These are phyloP conservation scores for Phytophthora vignae DNA, from an alignment of 352 stramenopile genomes.

Conservation along the genomic window DNA sequence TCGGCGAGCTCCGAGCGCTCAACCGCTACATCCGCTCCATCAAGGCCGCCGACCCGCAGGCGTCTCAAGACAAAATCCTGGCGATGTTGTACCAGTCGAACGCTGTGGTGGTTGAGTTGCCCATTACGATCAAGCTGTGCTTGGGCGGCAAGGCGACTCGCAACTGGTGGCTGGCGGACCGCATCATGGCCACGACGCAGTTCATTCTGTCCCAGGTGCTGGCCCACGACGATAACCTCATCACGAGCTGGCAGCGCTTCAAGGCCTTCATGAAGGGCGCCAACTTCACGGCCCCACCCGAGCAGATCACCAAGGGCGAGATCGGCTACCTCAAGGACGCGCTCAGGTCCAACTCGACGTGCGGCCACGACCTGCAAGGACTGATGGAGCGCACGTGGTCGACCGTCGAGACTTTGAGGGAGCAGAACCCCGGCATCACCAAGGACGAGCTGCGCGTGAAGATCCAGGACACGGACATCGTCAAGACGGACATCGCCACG, in stretches of 20 bases:
- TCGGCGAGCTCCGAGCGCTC: constrained; percentile 36
- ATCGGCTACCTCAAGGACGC: constrained; percentile 38
- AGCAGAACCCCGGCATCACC: no score
- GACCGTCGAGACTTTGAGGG: constrained; percentile 31
- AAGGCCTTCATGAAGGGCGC: constrained; percentile 31
- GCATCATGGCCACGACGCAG: constrained; percentile 25
- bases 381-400: constrained; percentile 38
- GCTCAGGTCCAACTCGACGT: constrained; percentile 38
- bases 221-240: constrained; percentile 18
- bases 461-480: no score
- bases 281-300: constrained; percentile 31
- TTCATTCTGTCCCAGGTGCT: constrained; percentile 31
- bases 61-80: constrained; percentile 43
- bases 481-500: no score
- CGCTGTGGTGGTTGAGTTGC: constrained; percentile 47
- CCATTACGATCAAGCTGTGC: constrained; percentile 50
- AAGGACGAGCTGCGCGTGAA: no score
- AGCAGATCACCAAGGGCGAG: constrained; percentile 28
- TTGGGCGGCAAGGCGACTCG: constrained; percentile 25
- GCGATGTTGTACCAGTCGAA: constrained; percentile 48
- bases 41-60: constrained; percentile 24
- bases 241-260: constrained; percentile 32
- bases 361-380: constrained; percentile 7
- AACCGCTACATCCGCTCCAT: constrained; percentile 35
- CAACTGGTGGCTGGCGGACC: constrained; percentile 27